Conservation (phyloP, 257 asterid genomes). For the Asclepias syriaca region DNA sequence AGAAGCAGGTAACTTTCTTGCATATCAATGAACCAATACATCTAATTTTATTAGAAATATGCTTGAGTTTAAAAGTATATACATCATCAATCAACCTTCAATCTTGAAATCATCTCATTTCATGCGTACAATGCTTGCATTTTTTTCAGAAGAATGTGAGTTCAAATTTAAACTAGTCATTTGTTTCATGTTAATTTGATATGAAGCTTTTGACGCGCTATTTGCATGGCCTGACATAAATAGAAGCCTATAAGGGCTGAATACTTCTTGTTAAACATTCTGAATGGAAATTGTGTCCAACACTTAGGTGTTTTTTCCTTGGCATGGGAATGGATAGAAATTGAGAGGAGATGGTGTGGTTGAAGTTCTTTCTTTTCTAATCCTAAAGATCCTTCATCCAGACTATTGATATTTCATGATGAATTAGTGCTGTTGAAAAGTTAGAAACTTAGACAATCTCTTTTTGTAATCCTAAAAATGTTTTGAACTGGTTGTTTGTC, state of each 20-base stretch:
- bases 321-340: background rate
- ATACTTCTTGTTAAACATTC: background rate
- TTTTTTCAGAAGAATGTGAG: background rate
- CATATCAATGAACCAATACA: background rate
- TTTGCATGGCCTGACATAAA: background rate
- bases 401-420: background rate
- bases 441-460: background rate
- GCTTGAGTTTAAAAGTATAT: background rate
- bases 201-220: background rate
- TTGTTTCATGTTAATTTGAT: background rate
- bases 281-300: background rate
- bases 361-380: background rate
- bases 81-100: background rate
- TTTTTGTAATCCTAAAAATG: background rate
- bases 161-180: background rate
- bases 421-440: background rate
- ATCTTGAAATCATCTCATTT: background rate
- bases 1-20: slow-evolving; percentile 43
- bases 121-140: background rate
- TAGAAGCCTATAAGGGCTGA: background rate
- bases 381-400: background rate
- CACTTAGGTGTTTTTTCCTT: background rate
- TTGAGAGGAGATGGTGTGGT: background rate
- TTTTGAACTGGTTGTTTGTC: background rate
- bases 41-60: background rate